Evolutionary conservation across 257 asterid genomes (phyloP).

Genomic region (Solanum tarijense): DNA sequence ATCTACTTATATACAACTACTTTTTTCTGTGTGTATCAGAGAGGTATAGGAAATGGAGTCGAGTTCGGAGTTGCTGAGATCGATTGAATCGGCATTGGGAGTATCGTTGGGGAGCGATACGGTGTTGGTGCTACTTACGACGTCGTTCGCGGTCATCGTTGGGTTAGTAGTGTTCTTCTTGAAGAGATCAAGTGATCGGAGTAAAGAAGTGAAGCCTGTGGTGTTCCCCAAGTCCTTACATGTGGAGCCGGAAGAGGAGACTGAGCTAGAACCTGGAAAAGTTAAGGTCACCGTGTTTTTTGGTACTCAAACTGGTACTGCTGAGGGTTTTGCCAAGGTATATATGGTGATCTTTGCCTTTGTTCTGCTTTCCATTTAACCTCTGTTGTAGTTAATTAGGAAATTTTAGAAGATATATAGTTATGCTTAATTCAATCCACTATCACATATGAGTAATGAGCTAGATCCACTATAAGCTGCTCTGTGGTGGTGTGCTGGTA

Average conservation of each 20-base stretch:
- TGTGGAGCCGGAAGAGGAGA: constrained; percentile 29
- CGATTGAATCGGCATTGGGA: constrained; percentile 48
- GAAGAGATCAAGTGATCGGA: constrained; percentile 57
- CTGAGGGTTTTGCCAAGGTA: constrained; percentile 83
- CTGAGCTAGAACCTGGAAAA: constrained; percentile 43
- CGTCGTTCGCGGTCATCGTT: constrained; percentile 49
- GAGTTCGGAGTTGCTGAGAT: constrained; percentile 38
- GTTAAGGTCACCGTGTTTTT: constrained; percentile 47
- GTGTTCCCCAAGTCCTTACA: constrained; percentile 28
- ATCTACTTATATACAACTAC: neutral
- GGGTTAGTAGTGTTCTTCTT: constrained; percentile 41
- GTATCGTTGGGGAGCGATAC: constrained; percentile 37
- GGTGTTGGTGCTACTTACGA: constrained; percentile 35
- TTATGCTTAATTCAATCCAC: neutral
- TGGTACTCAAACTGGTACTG: constrained; percentile 87
- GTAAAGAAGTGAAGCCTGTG: constrained; percentile 29
- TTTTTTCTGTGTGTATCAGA: neutral
- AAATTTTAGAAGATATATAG: neutral
- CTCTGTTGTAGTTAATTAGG: neutral
- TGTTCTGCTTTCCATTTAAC: neutral
- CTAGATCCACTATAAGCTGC: neutral
- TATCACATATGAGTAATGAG: neutral
- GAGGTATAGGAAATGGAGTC: constrained; percentile 21
- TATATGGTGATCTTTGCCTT: neutral
- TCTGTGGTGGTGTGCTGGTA: neutral